Conservation (phyloP, 495 filamentous ascomycete genomes). For the Penicillium chermesinum region DNA sequence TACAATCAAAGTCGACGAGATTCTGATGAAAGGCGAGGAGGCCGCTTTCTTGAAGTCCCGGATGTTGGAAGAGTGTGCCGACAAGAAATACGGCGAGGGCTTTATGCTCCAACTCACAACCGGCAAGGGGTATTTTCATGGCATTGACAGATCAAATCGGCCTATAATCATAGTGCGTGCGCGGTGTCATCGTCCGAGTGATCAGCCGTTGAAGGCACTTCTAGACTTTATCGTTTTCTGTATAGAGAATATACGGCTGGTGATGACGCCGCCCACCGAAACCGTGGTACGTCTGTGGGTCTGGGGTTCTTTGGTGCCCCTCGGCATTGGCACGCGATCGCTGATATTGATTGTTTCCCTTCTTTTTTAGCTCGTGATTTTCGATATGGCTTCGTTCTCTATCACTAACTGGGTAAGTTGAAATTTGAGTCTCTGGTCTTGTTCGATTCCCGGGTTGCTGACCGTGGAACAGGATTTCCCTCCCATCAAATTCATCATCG, state of each 20-base stretch:
- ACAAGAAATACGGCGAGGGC: conserved; percentile 62
- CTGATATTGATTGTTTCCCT: neutral
- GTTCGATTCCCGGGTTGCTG: neutral
- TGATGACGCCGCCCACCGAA: conserved; percentile 71
- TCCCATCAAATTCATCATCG: conserved; percentile 93
- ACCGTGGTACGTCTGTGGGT: conserved; percentile 56
- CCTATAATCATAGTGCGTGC: conserved; percentile 80
- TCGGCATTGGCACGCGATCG: neutral
- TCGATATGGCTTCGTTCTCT: conserved; percentile 87
- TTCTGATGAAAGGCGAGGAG: conserved; percentile 71
- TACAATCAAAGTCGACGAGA: conserved; percentile 74
- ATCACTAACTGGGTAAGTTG: conserved; percentile 78
- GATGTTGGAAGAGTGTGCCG: conserved; percentile 40
- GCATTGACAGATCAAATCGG: conserved; percentile 69
- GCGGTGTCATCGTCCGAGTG: conserved; percentile 66
- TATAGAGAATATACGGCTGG: conserved; percentile 78
- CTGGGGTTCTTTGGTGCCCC: too few relatives aligned
- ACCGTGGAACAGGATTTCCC: conserved; percentile 68
- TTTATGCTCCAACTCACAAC: conserved; percentile 76
- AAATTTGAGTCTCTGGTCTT: neutral
- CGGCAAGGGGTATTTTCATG: conserved; percentile 90
- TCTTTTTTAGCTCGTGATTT: conserved; percentile 62
- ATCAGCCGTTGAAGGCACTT: conserved; percentile 71
- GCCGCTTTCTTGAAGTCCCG: conserved; percentile 54
- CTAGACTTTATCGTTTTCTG: conserved; percentile 83